A percentile compares a stretch with the other conserved stretches of the same genome.
Conservation (phyloP, 2,329 filamentous ascomycete species). For the Bipolaris gigantea region DNA sequence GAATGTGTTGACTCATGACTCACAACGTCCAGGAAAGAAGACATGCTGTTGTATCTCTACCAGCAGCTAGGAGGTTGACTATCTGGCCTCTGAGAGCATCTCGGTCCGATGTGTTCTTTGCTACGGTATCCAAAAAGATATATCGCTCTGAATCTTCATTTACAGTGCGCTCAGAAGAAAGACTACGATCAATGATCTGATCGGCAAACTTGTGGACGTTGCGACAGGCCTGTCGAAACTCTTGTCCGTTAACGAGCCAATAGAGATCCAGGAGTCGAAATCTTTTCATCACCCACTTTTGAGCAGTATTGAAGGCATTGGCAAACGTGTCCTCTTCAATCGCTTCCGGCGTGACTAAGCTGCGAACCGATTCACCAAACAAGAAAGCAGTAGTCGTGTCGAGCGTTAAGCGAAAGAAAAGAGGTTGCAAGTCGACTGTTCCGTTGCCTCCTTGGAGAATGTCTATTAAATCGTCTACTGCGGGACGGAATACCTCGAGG, state of each 20-base stretch:
- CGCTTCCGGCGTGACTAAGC: conserved; percentile 22
- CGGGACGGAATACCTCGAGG: conserved; percentile 58
- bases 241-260: conserved; percentile 48
- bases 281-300: conserved; percentile 40
- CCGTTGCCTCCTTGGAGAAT: conserved; percentile 44
- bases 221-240: conserved; percentile 24
- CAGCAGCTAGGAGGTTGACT: conserved; percentile 35
- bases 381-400: conserved; percentile 70
- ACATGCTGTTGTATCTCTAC: conserved; percentile 38
- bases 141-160: conserved; percentile 24
- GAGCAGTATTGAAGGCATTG: conserved; percentile 45
- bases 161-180: conserved; percentile 34
- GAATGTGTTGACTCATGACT: neutral
- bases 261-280: conserved; percentile 45
- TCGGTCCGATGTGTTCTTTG: conserved; percentile 43
- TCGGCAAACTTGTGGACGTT: conserved; percentile 43
- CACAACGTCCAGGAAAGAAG: conserved; percentile 32
- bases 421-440: conserved; percentile 31
- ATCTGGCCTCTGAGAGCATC: conserved; percentile 45
- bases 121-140: conserved; percentile 45
- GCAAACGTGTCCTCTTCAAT: conserved; percentile 36
- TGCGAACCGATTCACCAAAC: conserved; percentile 56
- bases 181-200: conserved; percentile 50
- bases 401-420: conserved; percentile 68
- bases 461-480: conserved; percentile 58